A percentile compares a stretch with the other conserved stretches of the same genome.
phyloP scores from a whole-genome alignment of 73 alveolate genomes.

The Stentor coeruleus region DNA sequence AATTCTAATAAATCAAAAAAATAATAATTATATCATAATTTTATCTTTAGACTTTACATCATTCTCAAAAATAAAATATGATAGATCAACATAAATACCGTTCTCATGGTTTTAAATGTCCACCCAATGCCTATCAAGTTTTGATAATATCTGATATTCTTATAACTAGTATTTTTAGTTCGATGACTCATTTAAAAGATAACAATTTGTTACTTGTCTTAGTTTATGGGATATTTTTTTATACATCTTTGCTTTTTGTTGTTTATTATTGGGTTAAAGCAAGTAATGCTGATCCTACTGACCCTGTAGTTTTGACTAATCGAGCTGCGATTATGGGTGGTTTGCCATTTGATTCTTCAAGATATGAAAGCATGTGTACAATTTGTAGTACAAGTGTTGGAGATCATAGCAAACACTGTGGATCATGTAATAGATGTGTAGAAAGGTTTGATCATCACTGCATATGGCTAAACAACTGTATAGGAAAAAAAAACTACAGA shows the following conservation, averaged over 20 bases:
- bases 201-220: too few relatives aligned
- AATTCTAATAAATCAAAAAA: too few relatives aligned
- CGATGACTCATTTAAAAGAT: background rate
- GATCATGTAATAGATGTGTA: conserved; percentile 48
- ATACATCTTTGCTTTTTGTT: background rate
- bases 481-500: conserved; percentile 35
- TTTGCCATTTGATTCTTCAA: conserved; percentile 23
- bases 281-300: conserved; percentile 1
- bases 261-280: background rate
- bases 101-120: background rate
- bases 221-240: background rate
- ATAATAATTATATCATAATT: too few relatives aligned
- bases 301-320: background rate
- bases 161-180: background rate
- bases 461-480: conserved; percentile 46
- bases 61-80: too few relatives aligned
- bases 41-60: too few relatives aligned
- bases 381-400: conserved; percentile 36
- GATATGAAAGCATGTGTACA: conserved; percentile 31
- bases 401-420: conserved; percentile 41
- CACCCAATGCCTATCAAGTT: background rate
- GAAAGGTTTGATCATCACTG: conserved; percentile 54
- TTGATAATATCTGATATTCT: too few relatives aligned
- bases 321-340: background rate
- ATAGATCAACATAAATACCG: background rate